Conservation (phyloP, 495 filamentous ascomycete genomes). For the Neurospora tetraspora region DNA sequence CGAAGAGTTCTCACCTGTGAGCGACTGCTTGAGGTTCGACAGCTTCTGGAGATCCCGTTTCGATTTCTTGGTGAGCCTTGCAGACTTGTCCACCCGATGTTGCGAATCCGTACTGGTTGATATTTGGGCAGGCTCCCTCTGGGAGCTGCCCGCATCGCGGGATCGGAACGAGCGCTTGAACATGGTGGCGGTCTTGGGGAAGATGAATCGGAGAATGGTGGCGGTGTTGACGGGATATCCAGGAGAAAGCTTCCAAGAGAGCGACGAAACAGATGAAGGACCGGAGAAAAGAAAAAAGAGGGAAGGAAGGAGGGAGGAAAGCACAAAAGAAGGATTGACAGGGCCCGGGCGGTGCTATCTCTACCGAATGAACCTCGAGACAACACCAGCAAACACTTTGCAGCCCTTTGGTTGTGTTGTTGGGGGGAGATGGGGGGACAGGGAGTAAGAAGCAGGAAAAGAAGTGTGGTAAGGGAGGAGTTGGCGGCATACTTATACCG, state of each 20-base stretch:
- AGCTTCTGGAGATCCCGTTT: slow-evolving; percentile 62
- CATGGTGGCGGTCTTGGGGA: slow-evolving; percentile 45
- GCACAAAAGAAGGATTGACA: slow-evolving; percentile 41
- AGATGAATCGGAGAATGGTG: slow-evolving; percentile 10
- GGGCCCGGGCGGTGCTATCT: slow-evolving; percentile 39
- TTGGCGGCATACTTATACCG: slow-evolving; percentile 32
- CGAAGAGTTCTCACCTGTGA: slow-evolving; percentile 24
- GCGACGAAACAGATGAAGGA: slow-evolving; percentile 35
- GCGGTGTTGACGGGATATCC: slow-evolving; percentile 4
- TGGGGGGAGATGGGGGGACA: slow-evolving; percentile 27
- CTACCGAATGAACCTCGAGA: slow-evolving; percentile 31
- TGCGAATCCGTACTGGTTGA: slow-evolving; percentile 25
- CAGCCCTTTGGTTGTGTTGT: slow-evolving; percentile 45
- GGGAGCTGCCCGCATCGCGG: slow-evolving; percentile 35
- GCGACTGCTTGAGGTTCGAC: slow-evolving; percentile 56
- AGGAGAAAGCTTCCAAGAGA: slow-evolving; percentile 21
- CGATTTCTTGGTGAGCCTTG: slow-evolving; percentile 60
- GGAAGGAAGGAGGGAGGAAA: slow-evolving; percentile 18
- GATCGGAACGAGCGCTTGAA: slow-evolving; percentile 76
- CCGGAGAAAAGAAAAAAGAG: slow-evolving; percentile 8
- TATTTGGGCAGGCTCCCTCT: slow-evolving; percentile 16
- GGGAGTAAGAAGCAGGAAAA: slow-evolving; percentile 19
- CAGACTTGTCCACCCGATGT: slow-evolving; percentile 67
- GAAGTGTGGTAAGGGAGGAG: slow-evolving; percentile 17
- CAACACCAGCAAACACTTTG: slow-evolving; percentile 35